These are phyloP conservation scores for Omphalotus olearius DNA, from an alignment of 1,284 basidiomycete species.

Conservation along the genomic window DNA sequence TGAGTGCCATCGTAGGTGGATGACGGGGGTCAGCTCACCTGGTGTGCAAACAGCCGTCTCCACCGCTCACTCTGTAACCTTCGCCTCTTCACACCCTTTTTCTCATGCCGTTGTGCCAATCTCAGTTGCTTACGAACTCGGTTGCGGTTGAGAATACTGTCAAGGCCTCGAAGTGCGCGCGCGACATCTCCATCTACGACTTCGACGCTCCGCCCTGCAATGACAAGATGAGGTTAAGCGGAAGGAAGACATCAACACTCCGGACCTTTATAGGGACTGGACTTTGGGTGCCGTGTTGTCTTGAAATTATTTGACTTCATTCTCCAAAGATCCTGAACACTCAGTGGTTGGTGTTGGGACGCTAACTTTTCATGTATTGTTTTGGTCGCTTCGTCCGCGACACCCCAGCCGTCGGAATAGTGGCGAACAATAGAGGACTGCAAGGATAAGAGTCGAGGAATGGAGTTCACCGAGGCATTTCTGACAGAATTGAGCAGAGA, in stretches of 20 bases:
- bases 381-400: not conserved
- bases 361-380: not conserved
- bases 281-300: slow-evolving; percentile 19
- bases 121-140: slow-evolving; percentile 49
- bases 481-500: not conserved
- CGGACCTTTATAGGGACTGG: slow-evolving; percentile 37
- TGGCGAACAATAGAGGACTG: not conserved
- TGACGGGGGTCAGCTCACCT: slow-evolving; percentile 39
- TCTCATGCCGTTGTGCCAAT: slow-evolving; percentile 60
- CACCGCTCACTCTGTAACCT: slow-evolving; percentile 61
- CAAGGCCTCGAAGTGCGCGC: slow-evolving; percentile 44
- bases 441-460: not conserved
- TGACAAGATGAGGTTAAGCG: not conserved
- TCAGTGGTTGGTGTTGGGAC: slow-evolving; percentile 17
- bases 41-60: slow-evolving; percentile 64
- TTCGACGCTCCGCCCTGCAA: slow-evolving; percentile 45
- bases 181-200: slow-evolving; percentile 36
- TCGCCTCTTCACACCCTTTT: slow-evolving; percentile 63
- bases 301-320: slow-evolving; percentile 26
- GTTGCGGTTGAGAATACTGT: slow-evolving; percentile 51
- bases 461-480: not conserved
- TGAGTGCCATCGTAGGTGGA: slow-evolving; percentile 17
- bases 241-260: slow-evolving; percentile 11
- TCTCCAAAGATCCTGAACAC: slow-evolving; percentile 38
- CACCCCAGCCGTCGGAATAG: not conserved